These are phyloP conservation scores for Phytophthora pinifolia DNA, from an alignment of 352 stramenopile genomes.

Conservation along the genomic window DNA sequence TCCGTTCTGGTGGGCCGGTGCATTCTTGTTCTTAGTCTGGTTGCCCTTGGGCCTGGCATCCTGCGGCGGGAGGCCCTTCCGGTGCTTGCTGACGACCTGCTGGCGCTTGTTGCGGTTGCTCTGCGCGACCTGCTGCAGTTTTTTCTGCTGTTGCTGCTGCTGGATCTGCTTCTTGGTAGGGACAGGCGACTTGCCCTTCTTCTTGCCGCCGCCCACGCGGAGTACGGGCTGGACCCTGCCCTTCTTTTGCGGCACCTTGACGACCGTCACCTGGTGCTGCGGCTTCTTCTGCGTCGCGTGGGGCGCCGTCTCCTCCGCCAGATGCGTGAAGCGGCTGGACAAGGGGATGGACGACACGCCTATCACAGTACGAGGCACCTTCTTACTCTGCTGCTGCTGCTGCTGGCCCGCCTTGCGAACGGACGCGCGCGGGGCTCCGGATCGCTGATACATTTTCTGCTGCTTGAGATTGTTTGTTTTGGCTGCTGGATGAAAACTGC, in stretches of 20 bases:
- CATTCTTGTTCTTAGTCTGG: slow-evolving; percentile 37
- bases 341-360: slow-evolving; percentile 69
- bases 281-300: slow-evolving; percentile 19
- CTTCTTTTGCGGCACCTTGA: slow-evolving; percentile 35
- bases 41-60: slow-evolving; percentile 39
- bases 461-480: not conserved
- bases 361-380: slow-evolving; percentile 41
- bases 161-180: slow-evolving; percentile 31
- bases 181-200: slow-evolving; percentile 16
- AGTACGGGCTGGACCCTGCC: slow-evolving; percentile 28
- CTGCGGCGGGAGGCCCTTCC: slow-evolving; percentile 55
- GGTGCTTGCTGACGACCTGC: slow-evolving; percentile 68
- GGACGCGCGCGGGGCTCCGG: slow-evolving; percentile 41
- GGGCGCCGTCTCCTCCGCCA: slow-evolving; percentile 51
- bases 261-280: slow-evolving; percentile 43
- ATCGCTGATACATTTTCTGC: slow-evolving; percentile 31
- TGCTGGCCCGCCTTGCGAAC: slow-evolving; percentile 39
- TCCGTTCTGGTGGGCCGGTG: slow-evolving; percentile 32
- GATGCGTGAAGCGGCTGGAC: slow-evolving; percentile 71
- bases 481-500: too few relatives aligned
- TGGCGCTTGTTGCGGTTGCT: slow-evolving; percentile 75
- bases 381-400: slow-evolving; percentile 46
- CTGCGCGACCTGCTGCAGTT: slow-evolving; percentile 61
- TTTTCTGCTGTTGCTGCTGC: slow-evolving; percentile 61
- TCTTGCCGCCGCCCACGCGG: slow-evolving; percentile 21